A percentile compares a stretch with the other conserved stretches of the same genome.
Conservation (phyloP, 78 protist species). For the Goniomonas avonlea region DNA sequence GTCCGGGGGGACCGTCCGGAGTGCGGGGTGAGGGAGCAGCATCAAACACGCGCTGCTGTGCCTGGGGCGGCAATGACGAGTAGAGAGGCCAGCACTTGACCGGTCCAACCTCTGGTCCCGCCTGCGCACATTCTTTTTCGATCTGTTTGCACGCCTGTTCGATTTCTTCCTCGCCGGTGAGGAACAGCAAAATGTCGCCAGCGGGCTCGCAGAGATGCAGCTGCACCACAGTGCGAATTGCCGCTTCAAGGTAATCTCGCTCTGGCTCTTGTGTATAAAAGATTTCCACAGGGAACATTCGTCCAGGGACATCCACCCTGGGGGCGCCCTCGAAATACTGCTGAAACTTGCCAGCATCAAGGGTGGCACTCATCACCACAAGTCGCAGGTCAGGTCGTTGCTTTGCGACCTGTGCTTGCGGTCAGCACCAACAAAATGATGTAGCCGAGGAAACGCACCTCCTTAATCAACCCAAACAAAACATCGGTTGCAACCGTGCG, state of each 20-base stretch:
- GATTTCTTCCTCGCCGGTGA: constrained; percentile 88
- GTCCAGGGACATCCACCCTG: constrained; percentile 68
- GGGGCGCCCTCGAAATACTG: constrained; percentile 67
- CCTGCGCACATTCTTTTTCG: not conserved
- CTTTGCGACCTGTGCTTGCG: constrained; percentile 53
- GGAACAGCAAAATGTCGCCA: constrained; percentile 95
- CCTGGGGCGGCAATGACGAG: constrained; percentile 86
- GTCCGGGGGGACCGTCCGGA: constrained; percentile 54
- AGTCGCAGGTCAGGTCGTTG: constrained; percentile 65
- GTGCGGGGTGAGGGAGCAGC: constrained; percentile 37
- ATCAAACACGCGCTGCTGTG: constrained; percentile 76
- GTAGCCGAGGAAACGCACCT: constrained; percentile 4
- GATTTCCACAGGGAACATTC: constrained; percentile 87
- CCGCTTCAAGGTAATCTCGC: constrained; percentile 91
- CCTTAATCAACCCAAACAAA: constrained; percentile 81
- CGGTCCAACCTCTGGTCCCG: constrained; percentile 15
- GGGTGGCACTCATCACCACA: constrained; percentile 96
- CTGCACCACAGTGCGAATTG: constrained; percentile 80
- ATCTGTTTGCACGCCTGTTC: constrained; percentile 49
- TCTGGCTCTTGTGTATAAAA: constrained; percentile 81
- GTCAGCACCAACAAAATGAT: not conserved
- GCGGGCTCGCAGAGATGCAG: constrained; percentile 76
- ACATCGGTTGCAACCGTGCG: constrained; percentile 97
- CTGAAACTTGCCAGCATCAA: constrained; percentile 95
- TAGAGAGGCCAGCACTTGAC: constrained; percentile 79